phyloP scores from a whole-genome alignment of 1,284 basidiomycete species.

The Hemileia vastatrix region DNA sequence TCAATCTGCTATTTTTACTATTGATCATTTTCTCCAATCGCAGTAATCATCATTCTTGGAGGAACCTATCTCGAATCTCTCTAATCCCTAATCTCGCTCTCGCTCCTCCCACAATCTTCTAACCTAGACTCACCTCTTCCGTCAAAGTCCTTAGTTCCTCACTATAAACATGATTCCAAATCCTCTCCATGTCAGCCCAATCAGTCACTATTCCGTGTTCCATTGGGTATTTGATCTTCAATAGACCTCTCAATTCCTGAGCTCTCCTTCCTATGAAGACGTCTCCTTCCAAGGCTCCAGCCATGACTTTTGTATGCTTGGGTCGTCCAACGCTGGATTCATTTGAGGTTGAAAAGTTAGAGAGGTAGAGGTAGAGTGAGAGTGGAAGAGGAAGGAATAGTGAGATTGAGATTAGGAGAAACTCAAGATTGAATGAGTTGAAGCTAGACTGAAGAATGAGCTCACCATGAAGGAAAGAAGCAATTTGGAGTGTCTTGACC shows the following conservation, averaged over 20 bases:
- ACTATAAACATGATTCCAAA: conserved; percentile 41
- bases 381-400: not conserved
- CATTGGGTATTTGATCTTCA: conserved; percentile 43
- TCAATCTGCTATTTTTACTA: no score
- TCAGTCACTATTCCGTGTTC: conserved; percentile 44
- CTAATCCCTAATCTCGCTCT: not conserved
- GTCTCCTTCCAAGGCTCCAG: conserved; percentile 43
- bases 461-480: conserved; percentile 39
- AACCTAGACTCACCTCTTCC: conserved; percentile 32
- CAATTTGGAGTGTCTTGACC: conserved; percentile 42
- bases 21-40: no score
- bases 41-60: no score
- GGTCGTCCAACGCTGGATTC: conserved; percentile 36
- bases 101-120: not conserved
- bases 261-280: conserved; percentile 41
- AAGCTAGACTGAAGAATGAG: not conserved
- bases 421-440: not conserved
- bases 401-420: not conserved
- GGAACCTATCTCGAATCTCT: no score
- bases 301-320: conserved; percentile 42
- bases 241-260: conserved; percentile 40
- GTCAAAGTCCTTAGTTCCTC: conserved; percentile 41
- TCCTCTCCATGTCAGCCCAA: conserved; percentile 44
- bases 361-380: not conserved
- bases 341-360: no score